A percentile compares a stretch with the other conserved stretches of the same genome.
These are phyloP conservation scores for Asterionellopsis glacialis DNA, from an alignment of 108 stramenopile species.

Conservation along the genomic window DNA sequence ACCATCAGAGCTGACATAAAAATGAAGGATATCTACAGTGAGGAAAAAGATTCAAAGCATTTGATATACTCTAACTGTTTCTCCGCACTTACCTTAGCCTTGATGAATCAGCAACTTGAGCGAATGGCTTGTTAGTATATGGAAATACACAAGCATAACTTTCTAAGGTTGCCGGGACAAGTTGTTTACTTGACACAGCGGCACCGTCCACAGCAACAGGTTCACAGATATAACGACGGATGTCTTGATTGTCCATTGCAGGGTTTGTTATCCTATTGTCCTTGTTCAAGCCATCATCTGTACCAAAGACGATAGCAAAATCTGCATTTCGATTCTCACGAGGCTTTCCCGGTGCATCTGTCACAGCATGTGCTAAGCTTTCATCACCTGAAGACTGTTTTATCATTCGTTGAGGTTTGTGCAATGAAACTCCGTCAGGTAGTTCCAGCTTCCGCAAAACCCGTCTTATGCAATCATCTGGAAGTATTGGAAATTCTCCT, in stretches of 20 bases:
- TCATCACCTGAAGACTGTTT: neutral
- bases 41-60: constrained; percentile 6
- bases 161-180: constrained; percentile 65
- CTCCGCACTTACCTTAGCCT: neutral
- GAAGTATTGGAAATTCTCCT: constrained; percentile 14
- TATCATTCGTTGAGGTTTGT: constrained; percentile 41
- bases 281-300: constrained; percentile 21
- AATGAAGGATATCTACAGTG: constrained; percentile 4
- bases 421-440: constrained; percentile 68
- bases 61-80: neutral
- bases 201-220: constrained; percentile 20
- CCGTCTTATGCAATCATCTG: constrained; percentile 54
- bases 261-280: constrained; percentile 28
- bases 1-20: constrained; percentile 44
- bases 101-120: constrained; percentile 2
- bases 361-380: neutral
- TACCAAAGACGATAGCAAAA: constrained; percentile 71
- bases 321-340: constrained; percentile 38
- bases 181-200: constrained; percentile 8
- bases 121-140: constrained; percentile 37
- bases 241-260: constrained; percentile 21
- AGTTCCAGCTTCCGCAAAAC: constrained; percentile 59
- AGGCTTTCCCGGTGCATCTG: neutral
- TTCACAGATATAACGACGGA: constrained; percentile 55
- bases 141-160: constrained; percentile 64